Conservation (phyloP, 257 asterid species). For the Vinca minor region DNA sequence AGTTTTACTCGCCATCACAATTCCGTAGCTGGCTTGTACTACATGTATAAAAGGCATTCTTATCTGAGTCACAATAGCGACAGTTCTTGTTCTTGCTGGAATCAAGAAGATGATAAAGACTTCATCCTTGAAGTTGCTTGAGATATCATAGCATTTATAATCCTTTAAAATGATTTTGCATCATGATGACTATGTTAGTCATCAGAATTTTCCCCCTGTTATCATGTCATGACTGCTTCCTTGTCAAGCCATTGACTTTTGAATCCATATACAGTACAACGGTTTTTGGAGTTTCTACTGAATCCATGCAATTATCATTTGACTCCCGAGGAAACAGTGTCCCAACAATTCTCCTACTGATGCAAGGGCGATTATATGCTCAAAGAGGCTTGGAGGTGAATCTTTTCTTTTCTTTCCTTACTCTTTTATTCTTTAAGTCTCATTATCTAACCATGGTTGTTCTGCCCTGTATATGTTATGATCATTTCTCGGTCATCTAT, state of each 20-base stretch:
- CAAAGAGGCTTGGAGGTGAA: constrained; percentile 85
- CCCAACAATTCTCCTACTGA: constrained; percentile 82
- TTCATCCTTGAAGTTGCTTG: constrained; percentile 4
- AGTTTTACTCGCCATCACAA: background rate
- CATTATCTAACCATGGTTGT: background rate
- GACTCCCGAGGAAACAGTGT: constrained; percentile 82
- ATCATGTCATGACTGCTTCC: constrained; percentile 1
- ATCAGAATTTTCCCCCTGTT: background rate
- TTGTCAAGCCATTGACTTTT: constrained; percentile 18
- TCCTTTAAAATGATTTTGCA: too few relatives aligned
- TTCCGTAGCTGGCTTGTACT: background rate
- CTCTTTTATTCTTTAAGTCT: background rate
- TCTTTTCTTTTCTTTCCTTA: background rate
- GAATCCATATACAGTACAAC: constrained; percentile 59
- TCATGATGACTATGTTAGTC: background rate
- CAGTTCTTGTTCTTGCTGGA: background rate
- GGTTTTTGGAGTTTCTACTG: constrained; percentile 97
- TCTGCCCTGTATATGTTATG: background rate
- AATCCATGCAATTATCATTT: constrained; percentile 93
- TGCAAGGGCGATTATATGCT: constrained; percentile 78
- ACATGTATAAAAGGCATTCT: background rate
- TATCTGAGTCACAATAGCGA: background rate
- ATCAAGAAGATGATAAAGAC: background rate
- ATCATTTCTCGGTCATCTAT: background rate
- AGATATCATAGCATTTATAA: background rate